Base-by-base conservation (phyloP, 2,329 filamentous ascomycete species). In the Thielaviopsis cerberus region DNA sequence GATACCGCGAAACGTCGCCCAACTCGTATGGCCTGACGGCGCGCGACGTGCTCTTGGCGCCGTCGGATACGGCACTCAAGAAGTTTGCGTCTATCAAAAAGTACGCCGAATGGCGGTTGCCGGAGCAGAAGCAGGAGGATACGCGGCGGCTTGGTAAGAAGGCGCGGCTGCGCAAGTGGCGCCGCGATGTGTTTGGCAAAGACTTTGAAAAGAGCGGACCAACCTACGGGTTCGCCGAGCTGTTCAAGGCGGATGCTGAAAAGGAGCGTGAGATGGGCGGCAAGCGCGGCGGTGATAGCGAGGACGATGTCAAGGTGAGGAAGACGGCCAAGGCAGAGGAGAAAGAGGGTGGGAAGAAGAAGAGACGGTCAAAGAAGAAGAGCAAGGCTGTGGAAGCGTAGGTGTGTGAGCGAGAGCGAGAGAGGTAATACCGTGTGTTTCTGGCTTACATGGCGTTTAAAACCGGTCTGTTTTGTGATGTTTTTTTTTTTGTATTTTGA, bases 31-130 rank as follows among this genome's bases (percentile, higher is more conserved):
- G 92, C 60, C 81, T 98, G 66, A 94, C 88, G 0, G 76, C 90
- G 1, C 80, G 83, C 61, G 92, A 98, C 70, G 97, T 98, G 64
- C 79, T 98, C 34, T 77, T 84, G 67, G 88, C 94, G 63, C 88
- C 90, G 0, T 85, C 85, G 51, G 92, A 98, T 72, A 75, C 81
- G 53, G 82, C 84, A 57, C 80, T 98, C 63, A 98, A 98, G 70
- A 78, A 90, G 63, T 98, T 85, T 67, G 91, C 85, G 4, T 91
- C 92, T 6, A 74, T 98, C 66, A 98, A 98, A 78, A 97, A 96
- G 73, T 79, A 96, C 61, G 90, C 91, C 4, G 77, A 86, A 4
- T 98, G 92, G 74, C 80, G 92, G 59, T 90, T 96, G 67, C 74
- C 77, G 2, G 86, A 90, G 65, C 92, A 94, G 78, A 97, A 97